phyloP scores from a whole-genome alignment of 75 land plant genomes.

The Ceratopteris richardii region DNA sequence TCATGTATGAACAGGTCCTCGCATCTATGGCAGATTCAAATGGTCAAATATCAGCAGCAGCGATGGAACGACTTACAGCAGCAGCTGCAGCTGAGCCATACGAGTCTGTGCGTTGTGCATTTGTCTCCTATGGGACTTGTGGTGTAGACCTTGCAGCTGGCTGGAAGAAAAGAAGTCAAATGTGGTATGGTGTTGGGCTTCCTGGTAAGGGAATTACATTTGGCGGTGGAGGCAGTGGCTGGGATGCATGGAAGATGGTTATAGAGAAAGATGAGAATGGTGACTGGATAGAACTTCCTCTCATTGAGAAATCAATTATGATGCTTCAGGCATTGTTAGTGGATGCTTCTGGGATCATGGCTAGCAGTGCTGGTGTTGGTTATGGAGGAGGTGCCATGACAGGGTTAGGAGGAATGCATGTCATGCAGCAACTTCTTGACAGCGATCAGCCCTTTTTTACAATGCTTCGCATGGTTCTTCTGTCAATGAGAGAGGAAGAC shows the following conservation, averaged over 20 bases:
- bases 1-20: constrained; percentile 44
- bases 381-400: constrained; percentile 93
- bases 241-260: constrained; percentile 71
- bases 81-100: constrained; percentile 99
- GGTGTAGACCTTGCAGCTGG: constrained; percentile 79
- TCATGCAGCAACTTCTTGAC: constrained; percentile 87
- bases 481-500: constrained; percentile 90
- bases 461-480: constrained; percentile 97
- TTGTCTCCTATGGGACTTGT: constrained; percentile 93
- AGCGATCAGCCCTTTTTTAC: constrained; percentile 98
- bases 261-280: constrained; percentile 82
- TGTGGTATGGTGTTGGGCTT: constrained; percentile 98
- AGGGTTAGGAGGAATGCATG: constrained; percentile 86
- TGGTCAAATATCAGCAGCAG: constrained; percentile 81
- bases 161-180: constrained; percentile 86
- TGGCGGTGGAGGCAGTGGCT: constrained; percentile 93
- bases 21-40: constrained; percentile 96
- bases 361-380: constrained; percentile 62
- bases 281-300: constrained; percentile 86
- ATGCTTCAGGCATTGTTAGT: constrained; percentile 92
- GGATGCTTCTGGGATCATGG: constrained; percentile 77
- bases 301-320: constrained; percentile 72
- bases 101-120: constrained; percentile 95
- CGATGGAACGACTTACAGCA: constrained; percentile 91
- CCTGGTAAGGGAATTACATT: constrained; percentile 39